Conservation (phyloP, 345 rosid species). For the Ceriops decandra region DNA sequence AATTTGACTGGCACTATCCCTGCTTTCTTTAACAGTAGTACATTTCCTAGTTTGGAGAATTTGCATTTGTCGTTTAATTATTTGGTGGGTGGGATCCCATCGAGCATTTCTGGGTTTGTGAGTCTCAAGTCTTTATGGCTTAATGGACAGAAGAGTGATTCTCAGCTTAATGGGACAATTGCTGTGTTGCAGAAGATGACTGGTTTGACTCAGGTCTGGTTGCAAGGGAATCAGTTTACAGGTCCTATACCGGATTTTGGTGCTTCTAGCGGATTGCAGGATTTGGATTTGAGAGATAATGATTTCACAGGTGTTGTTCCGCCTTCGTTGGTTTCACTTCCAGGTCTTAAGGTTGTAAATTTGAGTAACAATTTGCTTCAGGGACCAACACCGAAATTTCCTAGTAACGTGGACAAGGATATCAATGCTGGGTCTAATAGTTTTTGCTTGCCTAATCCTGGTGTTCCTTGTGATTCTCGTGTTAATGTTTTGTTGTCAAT, state of each 20-base stretch:
- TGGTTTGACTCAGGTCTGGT: slow-evolving; percentile 49
- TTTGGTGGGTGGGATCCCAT: slow-evolving; percentile 53
- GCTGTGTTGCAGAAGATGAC: slow-evolving; percentile 50
- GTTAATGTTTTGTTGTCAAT: slow-evolving; percentile 46
- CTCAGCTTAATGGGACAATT: slow-evolving; percentile 52
- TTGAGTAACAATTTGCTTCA: slow-evolving; percentile 60
- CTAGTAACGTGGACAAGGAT: slow-evolving; percentile 24
- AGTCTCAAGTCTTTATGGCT: slow-evolving; percentile 46
- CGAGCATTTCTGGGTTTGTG: slow-evolving; percentile 25
- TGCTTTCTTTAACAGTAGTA: slow-evolving; percentile 31
- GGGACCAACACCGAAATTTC: slow-evolving; percentile 58
- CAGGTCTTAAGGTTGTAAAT: slow-evolving; percentile 38
- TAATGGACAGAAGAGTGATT: slow-evolving; percentile 33
- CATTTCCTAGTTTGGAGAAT: slow-evolving; percentile 35
- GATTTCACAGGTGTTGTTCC: slow-evolving; percentile 66
- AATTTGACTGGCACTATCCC: slow-evolving; percentile 54
- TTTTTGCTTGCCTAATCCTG: slow-evolving; percentile 48
- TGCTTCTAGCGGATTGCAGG: slow-evolving; percentile 23
- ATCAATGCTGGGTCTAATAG: slow-evolving; percentile 33
- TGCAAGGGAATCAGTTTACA: slow-evolving; percentile 53
- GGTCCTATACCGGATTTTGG: slow-evolving; percentile 74
- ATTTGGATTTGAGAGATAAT: slow-evolving; percentile 58
- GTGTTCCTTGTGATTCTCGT: slow-evolving; percentile 46
- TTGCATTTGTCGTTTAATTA: slow-evolving; percentile 45
- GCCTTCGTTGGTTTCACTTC: slow-evolving; percentile 33